Base-by-base conservation (phyloP, 768 basidiomycete species). In the Dentipellis sp. region DNA sequence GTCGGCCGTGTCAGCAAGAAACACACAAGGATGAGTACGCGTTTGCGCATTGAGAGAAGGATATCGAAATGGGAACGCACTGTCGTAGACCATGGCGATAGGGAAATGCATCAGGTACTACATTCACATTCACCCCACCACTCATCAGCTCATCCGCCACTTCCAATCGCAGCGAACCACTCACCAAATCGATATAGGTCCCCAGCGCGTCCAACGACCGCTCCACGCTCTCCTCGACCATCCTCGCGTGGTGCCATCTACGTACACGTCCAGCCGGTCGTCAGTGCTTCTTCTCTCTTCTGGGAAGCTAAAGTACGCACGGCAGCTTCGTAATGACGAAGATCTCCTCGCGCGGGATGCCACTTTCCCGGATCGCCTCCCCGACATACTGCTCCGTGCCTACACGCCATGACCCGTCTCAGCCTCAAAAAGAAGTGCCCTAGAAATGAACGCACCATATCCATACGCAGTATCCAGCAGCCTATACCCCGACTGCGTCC, bases 261-360 rank as follows among this genome's bases (percentile, higher is more conserved):
- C 10, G 42, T 6, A 29, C 29, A 29, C 6, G n/a, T 16, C 12
- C n/a, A 45, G 2, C 0, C 16, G 12, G 8, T 42, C 42, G 10
- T 45, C 2, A 7, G n/a, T 45, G 42, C 14, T 7, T 45, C n/a
- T n/a, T n/a, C n/a, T n/a, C n/a, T n/a, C n/a, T n/a, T 8, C 11
- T 16, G 16, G n/a, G 42, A 45, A 45, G n/a, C 1, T 19, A n/a
- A 9, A 19, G 14, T 14, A 42, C 42, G 17, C 19, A 45, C 42
- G 42, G 42, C 6, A 45, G 42, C 57, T 69, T 69, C 45, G 64
- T 68, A 42, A 64, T 56, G 56, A 67, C 60, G 47, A 68, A 53
- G 17, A 69, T 34, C 17, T 64, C 60, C 54, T 63, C 58, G 5
- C 68, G 60, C 0, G 67, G 67, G 35, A 69, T 66, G 46, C 40